Conservation (phyloP, 352 stramenopile species). For the Pythium folliculosum region DNA sequence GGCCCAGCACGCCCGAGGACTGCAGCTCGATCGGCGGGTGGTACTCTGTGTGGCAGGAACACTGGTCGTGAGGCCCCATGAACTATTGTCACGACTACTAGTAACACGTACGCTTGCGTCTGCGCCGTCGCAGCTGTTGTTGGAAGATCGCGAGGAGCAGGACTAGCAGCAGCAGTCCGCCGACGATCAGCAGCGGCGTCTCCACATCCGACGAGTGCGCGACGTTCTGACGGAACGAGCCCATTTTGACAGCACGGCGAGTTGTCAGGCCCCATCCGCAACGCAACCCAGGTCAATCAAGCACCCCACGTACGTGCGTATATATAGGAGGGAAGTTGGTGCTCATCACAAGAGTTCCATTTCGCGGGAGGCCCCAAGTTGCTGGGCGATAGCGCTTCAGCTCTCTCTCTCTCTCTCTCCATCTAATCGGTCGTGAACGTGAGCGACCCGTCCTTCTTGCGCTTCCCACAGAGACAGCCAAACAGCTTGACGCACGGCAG, state of each 20-base stretch:
- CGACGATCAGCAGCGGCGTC: conserved; percentile 45
- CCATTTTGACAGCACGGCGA: conserved; percentile 27
- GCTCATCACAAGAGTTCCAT: not conserved
- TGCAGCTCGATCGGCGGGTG: conserved; percentile 46
- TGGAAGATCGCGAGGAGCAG: conserved; percentile 42
- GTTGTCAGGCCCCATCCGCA: no score
- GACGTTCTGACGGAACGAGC: conserved; percentile 38
- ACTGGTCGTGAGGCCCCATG: no score
- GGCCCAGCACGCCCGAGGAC: conserved; percentile 38
- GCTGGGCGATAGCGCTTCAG: not conserved
- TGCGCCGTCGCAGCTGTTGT: conserved; percentile 15
- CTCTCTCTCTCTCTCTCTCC: not conserved
- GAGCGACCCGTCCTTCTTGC: conserved; percentile 77
- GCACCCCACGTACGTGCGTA: not conserved
- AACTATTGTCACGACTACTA: no score
- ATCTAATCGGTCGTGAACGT: conserved; percentile 69
- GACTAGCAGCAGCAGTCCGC: conserved; percentile 37
- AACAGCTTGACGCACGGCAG: conserved; percentile 85
- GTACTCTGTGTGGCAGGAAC: conserved; percentile 44
- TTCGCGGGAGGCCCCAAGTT: not conserved
- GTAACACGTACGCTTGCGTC: conserved; percentile 16
- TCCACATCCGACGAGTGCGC: conserved; percentile 27
- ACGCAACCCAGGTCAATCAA: no score
- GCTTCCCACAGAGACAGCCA: conserved; percentile 70
- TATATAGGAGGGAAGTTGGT: not conserved